phyloP scores from a whole-genome alignment of 2,329 filamentous ascomycete species.

The Botrytis hyacinthi region DNA sequence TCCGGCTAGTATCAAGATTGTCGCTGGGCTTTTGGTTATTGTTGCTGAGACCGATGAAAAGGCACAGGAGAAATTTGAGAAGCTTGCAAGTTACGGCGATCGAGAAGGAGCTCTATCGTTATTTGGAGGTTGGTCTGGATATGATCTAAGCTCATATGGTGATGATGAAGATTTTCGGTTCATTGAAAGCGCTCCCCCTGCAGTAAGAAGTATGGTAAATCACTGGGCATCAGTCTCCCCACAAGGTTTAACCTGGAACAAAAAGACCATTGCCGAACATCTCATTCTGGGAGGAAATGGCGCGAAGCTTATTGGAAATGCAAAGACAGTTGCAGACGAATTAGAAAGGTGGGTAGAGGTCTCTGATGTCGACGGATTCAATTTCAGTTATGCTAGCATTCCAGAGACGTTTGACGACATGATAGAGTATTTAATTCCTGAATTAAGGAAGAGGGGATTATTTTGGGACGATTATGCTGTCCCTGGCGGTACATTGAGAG shows the following conservation, averaged over 20 bases:
- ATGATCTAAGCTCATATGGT: slow-evolving; percentile 58
- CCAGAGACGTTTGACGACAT: slow-evolving; percentile 68
- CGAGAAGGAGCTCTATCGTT: slow-evolving; percentile 66
- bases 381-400: slow-evolving; percentile 43
- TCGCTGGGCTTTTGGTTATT: slow-evolving; percentile 64
- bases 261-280: slow-evolving; percentile 36
- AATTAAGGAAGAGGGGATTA: slow-evolving; percentile 57
- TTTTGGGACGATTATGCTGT: slow-evolving; percentile 53
- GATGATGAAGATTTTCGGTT: slow-evolving; percentile 64
- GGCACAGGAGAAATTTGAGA: slow-evolving; percentile 60
- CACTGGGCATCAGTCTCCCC: slow-evolving; percentile 44
- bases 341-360: slow-evolving; percentile 33
- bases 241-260: slow-evolving; percentile 41
- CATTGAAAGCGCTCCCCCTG: slow-evolving; percentile 45
- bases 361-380: slow-evolving; percentile 34
- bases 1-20: slow-evolving; percentile 61
- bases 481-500: slow-evolving; percentile 57
- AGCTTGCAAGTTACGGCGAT: slow-evolving; percentile 60
- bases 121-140: slow-evolving; percentile 74
- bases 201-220: slow-evolving; percentile 49
- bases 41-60: slow-evolving; percentile 65
- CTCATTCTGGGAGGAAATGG: slow-evolving; percentile 32
- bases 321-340: slow-evolving; percentile 32
- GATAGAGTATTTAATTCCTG: slow-evolving; percentile 62
- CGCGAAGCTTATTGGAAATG: slow-evolving; percentile 31